Percentiles rank a stretch among this genome's conserved stretches.
Conservation (phyloP, 768 basidiomycete genomes). For the Lanmaoa rubissima region DNA sequence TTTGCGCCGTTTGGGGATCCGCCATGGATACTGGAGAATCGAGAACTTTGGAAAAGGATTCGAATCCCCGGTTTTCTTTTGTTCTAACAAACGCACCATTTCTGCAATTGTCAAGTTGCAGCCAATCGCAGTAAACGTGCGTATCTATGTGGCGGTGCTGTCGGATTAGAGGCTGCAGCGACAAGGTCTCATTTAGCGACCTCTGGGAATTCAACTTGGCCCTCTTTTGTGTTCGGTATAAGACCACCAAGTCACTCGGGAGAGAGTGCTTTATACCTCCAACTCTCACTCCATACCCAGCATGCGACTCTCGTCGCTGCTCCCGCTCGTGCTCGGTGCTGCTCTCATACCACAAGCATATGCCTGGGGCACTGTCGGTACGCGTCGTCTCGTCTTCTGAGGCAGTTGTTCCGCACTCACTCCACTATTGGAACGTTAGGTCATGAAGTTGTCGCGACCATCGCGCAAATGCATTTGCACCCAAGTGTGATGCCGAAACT, state of each 20-base stretch:
- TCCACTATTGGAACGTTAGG: conserved; percentile 40
- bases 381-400: neutral
- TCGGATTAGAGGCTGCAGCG: neutral
- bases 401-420: neutral
- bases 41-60: no score
- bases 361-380: conserved; percentile 44
- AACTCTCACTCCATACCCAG: conserved; percentile 6
- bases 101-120: neutral
- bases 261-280: conserved; percentile 2
- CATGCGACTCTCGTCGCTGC: conserved; percentile 22
- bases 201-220: neutral
- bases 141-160: conserved; percentile 9
- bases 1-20: no score
- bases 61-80: no score
- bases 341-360: conserved; percentile 25
- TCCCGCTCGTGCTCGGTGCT: conserved; percentile 14
- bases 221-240: neutral
- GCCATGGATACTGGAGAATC: no score
- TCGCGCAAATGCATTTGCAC: conserved; percentile 89
- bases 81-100: no score
- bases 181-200: conserved; percentile 9
- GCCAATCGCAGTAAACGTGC: conserved; percentile 1
- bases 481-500: conserved; percentile 64
- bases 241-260: neutral
- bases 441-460: conserved; percentile 91